These are phyloP conservation scores for Podospora didyma DNA, from an alignment of 495 filamentous ascomycete genomes.

Conservation along the genomic window DNA sequence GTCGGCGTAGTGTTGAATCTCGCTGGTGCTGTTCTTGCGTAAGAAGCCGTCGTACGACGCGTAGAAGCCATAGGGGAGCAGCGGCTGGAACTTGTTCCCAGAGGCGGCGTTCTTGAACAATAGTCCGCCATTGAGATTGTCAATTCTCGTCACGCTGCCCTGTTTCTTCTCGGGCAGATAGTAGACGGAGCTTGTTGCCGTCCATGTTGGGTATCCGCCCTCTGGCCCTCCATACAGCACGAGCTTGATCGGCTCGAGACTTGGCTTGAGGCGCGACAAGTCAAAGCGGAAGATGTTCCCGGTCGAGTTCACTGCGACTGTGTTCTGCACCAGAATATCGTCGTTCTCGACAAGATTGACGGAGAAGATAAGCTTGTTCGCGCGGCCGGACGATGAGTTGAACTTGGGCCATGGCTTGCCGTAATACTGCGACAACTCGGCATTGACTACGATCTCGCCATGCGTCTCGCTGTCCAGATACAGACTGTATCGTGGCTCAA, in stretches of 20 bases:
- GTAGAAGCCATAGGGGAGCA: slow-evolving; percentile 65
- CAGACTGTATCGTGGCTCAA: slow-evolving; percentile 57
- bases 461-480: slow-evolving; percentile 53
- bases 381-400: slow-evolving; percentile 20
- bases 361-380: slow-evolving; percentile 32
- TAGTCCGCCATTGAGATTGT: slow-evolving; percentile 57
- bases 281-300: slow-evolving; percentile 44
- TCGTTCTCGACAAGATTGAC: slow-evolving; percentile 30
- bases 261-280: slow-evolving; percentile 41
- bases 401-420: slow-evolving; percentile 40
- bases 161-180: slow-evolving; percentile 55
- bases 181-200: slow-evolving; percentile 43
- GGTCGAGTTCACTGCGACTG: slow-evolving; percentile 44
- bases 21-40: slow-evolving; percentile 32
- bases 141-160: slow-evolving; percentile 60
- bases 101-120: slow-evolving; percentile 35
- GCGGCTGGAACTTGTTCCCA: slow-evolving; percentile 34
- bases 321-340: slow-evolving; percentile 32
- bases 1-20: slow-evolving; percentile 49
- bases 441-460: slow-evolving; percentile 58
- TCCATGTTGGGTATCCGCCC: slow-evolving; percentile 25
- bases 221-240: slow-evolving; percentile 39
- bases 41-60: slow-evolving; percentile 55
- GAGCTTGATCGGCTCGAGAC: slow-evolving; percentile 42
- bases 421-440: slow-evolving; percentile 48